phyloP scores from a whole-genome alignment of 2,329 filamentous ascomycete genomes.

The Hypomyces rosellus region DNA sequence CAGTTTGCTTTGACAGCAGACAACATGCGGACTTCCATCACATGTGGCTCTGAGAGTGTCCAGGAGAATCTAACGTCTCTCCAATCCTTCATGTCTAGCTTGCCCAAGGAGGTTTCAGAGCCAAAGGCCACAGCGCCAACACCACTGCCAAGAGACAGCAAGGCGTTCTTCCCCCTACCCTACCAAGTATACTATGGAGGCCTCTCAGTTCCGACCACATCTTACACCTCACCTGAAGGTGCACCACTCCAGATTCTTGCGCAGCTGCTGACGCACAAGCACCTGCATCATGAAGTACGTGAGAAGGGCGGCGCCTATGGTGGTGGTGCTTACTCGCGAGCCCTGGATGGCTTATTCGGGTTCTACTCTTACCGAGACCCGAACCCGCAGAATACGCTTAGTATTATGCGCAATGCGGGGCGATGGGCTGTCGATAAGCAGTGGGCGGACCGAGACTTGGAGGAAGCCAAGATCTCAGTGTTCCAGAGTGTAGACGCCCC shows the following conservation, averaged over 20 bases:
- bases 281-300: slow-evolving; percentile 93
- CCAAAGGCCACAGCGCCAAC: slow-evolving; percentile 23
- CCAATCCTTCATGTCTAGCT: slow-evolving; percentile 56
- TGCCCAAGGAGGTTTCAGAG: slow-evolving; percentile 33
- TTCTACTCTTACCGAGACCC: slow-evolving; percentile 97
- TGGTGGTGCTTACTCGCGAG: slow-evolving; percentile 76
- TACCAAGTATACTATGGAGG: slow-evolving; percentile 97
- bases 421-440: slow-evolving; percentile 73
- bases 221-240: slow-evolving; percentile 69
- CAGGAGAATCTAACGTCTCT: slow-evolving; percentile 64
- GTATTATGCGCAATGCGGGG: slow-evolving; percentile 77
- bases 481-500: slow-evolving; percentile 92
- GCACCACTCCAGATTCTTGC: slow-evolving; percentile 83
- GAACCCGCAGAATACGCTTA: slow-evolving; percentile 82
- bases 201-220: slow-evolving; percentile 72
- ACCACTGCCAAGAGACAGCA: slow-evolving; percentile 47
- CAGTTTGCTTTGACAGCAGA: slow-evolving; percentile 64
- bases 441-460: slow-evolving; percentile 80
- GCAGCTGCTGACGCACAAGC: slow-evolving; percentile 90
- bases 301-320: slow-evolving; percentile 97
- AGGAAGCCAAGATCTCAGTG: slow-evolving; percentile 91
- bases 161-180: slow-evolving; percentile 86
- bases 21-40: slow-evolving; percentile 72
- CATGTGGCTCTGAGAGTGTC: slow-evolving; percentile 72
- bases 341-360: slow-evolving; percentile 78